Conservation (phyloP, 352 stramenopile genomes). For the Phytopythium mirpurense region DNA sequence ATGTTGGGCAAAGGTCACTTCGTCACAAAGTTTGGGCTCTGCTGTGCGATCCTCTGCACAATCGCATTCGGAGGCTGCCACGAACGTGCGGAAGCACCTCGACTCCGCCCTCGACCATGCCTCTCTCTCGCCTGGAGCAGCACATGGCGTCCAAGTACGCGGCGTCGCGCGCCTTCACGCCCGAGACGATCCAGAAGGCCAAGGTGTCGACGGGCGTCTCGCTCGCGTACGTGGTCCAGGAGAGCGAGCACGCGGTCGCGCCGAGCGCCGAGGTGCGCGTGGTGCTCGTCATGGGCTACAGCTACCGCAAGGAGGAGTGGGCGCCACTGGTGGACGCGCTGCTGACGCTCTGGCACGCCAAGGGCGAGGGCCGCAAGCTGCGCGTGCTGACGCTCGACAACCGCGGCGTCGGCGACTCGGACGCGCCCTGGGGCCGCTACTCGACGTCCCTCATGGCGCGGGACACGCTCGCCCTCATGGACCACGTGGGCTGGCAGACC, state of each 20-base stretch:
- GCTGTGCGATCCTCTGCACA: too few relatives aligned
- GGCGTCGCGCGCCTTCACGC: constrained; percentile 18
- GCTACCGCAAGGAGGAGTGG: constrained; percentile 38
- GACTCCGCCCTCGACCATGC: too few relatives aligned
- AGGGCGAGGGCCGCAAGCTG: constrained; percentile 15
- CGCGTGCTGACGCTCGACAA: constrained; percentile 59
- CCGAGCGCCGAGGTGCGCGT: constrained; percentile 18
- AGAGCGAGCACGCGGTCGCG: constrained; percentile 5
- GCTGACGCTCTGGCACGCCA: constrained; percentile 21
- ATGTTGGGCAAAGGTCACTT: too few relatives aligned
- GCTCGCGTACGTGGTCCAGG: constrained; percentile 41
- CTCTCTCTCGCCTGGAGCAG: constrained; percentile 24
- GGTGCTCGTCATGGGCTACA: constrained; percentile 44
- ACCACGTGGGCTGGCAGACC: constrained; percentile 40
- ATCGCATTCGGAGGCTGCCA: neutral
- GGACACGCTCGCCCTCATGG: constrained; percentile 53
- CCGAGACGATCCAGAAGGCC: constrained; percentile 20
- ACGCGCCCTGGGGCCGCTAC: constrained; percentile 48
- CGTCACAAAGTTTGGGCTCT: too few relatives aligned
- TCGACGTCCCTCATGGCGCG: constrained; percentile 53
- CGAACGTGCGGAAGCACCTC: too few relatives aligned
- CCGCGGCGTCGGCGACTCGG: constrained; percentile 42
- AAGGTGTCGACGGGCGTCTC: constrained; percentile 36
- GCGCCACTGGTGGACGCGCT: constrained; percentile 23
- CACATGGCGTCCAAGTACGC: constrained; percentile 40